Conservation (phyloP, 176 grass and related monocot genomes). For the Aechmea fasciata region DNA sequence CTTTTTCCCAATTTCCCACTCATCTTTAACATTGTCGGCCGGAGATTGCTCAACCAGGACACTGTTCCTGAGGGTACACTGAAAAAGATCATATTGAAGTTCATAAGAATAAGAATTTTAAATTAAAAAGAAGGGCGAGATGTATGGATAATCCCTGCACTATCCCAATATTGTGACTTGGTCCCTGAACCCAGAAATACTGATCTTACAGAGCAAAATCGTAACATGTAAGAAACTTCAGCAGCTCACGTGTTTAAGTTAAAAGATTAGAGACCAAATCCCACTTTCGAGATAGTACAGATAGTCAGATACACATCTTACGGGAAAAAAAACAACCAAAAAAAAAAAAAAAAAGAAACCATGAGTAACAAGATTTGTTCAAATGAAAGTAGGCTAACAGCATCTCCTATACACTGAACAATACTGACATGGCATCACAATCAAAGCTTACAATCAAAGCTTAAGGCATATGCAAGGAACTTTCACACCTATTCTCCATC, state of each 20-base stretch:
- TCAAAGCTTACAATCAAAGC: not conserved
- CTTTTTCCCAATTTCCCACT: constrained; percentile 18
- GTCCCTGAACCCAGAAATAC: too few species aligned
- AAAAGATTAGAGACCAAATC: too few species aligned
- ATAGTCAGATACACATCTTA: too few species aligned
- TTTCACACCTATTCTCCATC: not conserved
- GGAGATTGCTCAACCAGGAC: constrained; percentile 32
- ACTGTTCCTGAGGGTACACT: constrained; percentile 87
- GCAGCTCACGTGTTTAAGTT: not conserved
- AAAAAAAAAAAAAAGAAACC: not conserved
- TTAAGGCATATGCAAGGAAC: not conserved
- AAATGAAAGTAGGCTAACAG: not conserved
- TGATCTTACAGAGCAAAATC: too few species aligned
- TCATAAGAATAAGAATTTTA: constrained; percentile 56
- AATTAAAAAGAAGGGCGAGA: constrained; percentile 16
- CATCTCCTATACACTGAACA: not conserved
- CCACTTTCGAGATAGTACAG: too few species aligned
- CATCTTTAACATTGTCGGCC: constrained; percentile 19
- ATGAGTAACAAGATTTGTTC: not conserved
- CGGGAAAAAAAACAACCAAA: not conserved
- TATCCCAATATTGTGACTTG: too few species aligned
- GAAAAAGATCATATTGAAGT: constrained; percentile 86
- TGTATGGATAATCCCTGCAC: too few species aligned
- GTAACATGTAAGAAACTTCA: too few species aligned
- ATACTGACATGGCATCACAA: not conserved